phyloP scores from a whole-genome alignment of 2,329 filamentous ascomycete species.

The Pseudocercospora ulei region DNA sequence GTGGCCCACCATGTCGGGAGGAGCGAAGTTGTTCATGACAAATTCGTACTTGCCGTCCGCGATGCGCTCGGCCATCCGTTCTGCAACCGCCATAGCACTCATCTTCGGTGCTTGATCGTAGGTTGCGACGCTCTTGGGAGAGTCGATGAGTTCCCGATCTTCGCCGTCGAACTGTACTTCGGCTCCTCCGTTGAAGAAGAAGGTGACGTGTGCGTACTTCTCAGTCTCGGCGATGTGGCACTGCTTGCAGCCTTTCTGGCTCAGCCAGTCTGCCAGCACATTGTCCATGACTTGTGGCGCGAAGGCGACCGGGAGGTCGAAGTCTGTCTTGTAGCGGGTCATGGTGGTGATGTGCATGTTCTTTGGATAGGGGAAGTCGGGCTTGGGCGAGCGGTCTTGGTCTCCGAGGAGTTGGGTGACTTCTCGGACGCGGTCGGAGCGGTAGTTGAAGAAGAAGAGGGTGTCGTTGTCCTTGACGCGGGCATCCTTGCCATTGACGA shows the following conservation, averaged over 20 bases:
- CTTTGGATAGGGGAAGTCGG: conserved; percentile 90
- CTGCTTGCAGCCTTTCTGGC: conserved; percentile 80
- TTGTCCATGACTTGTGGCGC: conserved; percentile 93
- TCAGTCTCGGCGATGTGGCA: conserved; percentile 97
- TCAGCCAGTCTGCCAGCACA: conserved; percentile 93
- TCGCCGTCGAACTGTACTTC: conserved; percentile 94
- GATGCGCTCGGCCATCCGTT: conserved; percentile 82
- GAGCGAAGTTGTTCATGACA: conserved; percentile 99
- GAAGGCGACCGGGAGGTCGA: conserved; percentile 85
- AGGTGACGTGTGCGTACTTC: conserved; percentile 98
- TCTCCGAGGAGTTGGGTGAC: conserved; percentile 89
- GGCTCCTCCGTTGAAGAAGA: conserved; percentile 99
- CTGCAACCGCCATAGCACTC: conserved; percentile 81
- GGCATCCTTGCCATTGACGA: conserved; percentile 74
- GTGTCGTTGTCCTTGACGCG: conserved; percentile 88
- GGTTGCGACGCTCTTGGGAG: conserved; percentile 77
- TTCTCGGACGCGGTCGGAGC: conserved; percentile 92
- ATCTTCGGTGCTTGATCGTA: conserved; percentile 94
- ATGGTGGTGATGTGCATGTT: conserved; percentile 83
- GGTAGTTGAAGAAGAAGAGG: conserved; percentile 99
- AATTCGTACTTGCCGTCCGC: conserved; percentile 81
- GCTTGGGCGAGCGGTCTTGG: conserved; percentile 78
- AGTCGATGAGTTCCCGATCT: conserved; percentile 84
- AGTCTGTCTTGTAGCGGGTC: conserved; percentile 96
- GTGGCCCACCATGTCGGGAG: conserved; percentile 98